Evolutionary conservation across 2,329 filamentous ascomycete species (phyloP).

Genomic region (Aspergillus quadricinctus): DNA sequence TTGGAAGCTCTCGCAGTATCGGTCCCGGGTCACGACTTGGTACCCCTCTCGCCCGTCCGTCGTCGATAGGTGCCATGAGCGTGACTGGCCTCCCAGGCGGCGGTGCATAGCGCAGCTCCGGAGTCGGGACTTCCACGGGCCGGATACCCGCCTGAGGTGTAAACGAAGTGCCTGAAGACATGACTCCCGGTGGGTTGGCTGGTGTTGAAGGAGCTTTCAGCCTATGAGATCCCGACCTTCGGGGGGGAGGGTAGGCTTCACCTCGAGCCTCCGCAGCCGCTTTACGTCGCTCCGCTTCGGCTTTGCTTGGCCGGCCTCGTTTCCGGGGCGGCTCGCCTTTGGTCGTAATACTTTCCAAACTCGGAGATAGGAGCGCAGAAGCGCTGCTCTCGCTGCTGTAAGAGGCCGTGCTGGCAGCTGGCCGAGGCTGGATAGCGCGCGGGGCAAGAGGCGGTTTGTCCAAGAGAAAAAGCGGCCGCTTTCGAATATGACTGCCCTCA

Average conservation of each 20-base stretch:
- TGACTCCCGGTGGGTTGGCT: conserved; percentile 26
- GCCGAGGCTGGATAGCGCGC: conserved; percentile 40
- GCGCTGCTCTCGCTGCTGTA: conserved; percentile 32
- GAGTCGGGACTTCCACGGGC: conserved; percentile 11
- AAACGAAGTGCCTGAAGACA: conserved; percentile 17
- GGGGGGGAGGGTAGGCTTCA: conserved; percentile 35
- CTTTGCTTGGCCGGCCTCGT: conserved; percentile 42
- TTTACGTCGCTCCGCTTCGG: conserved; percentile 37
- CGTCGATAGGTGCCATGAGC: conserved; percentile 10
- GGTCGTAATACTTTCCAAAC: conserved; percentile 20
- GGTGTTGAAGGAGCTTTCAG: conserved; percentile 27
- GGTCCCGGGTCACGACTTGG: conserved; percentile 17
- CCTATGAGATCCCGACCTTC: conserved; percentile 22
- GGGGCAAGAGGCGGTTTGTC: conserved; percentile 27
- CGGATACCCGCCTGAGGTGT: conserved; percentile 14
- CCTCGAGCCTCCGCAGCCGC: conserved; percentile 36
- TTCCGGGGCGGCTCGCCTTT: conserved; percentile 36
- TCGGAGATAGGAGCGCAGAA: conserved; percentile 32
- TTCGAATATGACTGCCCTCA: conserved; percentile 26
- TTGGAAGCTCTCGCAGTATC: conserved; percentile 25
- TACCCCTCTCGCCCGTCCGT: conserved; percentile 19
- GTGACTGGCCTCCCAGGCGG: conserved; percentile 12
- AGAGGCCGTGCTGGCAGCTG: conserved; percentile 27
- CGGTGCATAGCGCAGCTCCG: conserved; percentile 19
- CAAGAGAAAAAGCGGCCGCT: conserved; percentile 28